Evolutionary conservation across 202 grass and related monocot genomes (phyloP).

Genomic region (Brachypodium distachyon): DNA sequence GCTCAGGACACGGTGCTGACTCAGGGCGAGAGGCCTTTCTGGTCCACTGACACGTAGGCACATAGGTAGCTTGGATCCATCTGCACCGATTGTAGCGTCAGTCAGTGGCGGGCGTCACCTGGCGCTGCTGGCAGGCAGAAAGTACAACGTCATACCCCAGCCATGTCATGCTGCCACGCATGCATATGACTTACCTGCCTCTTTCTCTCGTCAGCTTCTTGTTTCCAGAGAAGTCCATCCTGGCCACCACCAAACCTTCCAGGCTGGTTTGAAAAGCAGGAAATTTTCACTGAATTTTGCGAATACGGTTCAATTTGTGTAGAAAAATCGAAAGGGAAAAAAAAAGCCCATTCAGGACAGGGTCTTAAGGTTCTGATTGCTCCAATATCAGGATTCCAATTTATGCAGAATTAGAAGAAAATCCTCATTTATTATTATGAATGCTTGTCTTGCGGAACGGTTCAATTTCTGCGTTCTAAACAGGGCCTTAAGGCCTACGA

Average conservation of each 20-base stretch:
- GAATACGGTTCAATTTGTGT: neutral
- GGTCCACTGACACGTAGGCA: conserved; percentile 14
- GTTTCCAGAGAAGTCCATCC: neutral
- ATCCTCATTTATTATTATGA: too few species aligned
- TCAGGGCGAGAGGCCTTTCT: neutral
- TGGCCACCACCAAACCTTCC: neutral
- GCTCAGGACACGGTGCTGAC: neutral
- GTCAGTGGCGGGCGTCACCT: conserved; percentile 6
- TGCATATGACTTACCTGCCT: neutral
- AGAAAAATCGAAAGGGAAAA: too few species aligned
- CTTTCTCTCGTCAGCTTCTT: neutral
- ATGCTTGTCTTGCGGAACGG: too few species aligned
- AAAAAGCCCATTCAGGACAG: too few species aligned
- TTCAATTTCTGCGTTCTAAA: neutral
- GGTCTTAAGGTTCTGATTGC: too few species aligned
- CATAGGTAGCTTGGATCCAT: conserved; percentile 14
- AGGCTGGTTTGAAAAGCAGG: neutral
- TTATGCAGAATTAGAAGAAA: too few species aligned
- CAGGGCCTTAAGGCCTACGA: too few species aligned
- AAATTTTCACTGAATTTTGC: neutral
- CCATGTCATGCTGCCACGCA: conserved; percentile 23
- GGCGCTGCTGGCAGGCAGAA: neutral
- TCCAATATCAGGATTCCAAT: too few species aligned
- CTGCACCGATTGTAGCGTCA: conserved; percentile 18
- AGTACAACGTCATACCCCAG: conserved; percentile 2